phyloP scores from a whole-genome alignment of 1,139 yeast genomes.

The Candida sanyaensis region DNA sequence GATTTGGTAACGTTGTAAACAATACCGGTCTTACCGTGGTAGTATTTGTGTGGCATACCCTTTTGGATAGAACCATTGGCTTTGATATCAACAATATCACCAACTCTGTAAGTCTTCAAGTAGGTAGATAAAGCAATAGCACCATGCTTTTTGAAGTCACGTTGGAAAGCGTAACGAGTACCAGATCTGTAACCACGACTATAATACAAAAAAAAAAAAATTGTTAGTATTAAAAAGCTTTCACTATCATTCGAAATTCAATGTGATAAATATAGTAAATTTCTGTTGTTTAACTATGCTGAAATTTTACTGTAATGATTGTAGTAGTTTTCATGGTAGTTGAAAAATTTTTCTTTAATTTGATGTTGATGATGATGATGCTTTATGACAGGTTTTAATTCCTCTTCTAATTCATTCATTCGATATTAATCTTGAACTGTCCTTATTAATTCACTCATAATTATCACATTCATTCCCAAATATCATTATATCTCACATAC shows the following conservation, averaged over 20 bases:
- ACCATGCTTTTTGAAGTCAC: slow-evolving; percentile 99
- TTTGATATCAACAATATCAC: slow-evolving; percentile 99
- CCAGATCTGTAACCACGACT: slow-evolving; percentile 99
- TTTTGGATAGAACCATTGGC: slow-evolving; percentile 99
- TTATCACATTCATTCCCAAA: background rate
- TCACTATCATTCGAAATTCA: background rate
- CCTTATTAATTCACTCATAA: background rate
- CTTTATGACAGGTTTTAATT: background rate
- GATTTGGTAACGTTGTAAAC: slow-evolving; percentile 98
- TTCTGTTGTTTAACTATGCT: background rate
- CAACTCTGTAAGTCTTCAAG: slow-evolving; percentile 97
- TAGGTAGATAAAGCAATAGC: slow-evolving; percentile 91
- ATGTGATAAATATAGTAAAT: background rate
- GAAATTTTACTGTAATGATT: too few relatives aligned
- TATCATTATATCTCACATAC: slow-evolving; percentile 42
- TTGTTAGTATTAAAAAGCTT: slow-evolving; percentile 5
- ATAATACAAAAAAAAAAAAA: slow-evolving; percentile 13
- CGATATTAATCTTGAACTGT: background rate
- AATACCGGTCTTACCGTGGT: slow-evolving; percentile 99
- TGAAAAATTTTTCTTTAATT: background rate
- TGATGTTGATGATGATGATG: background rate
- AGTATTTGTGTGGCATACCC: slow-evolving; percentile 99
- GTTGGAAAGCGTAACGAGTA: slow-evolving; percentile 99
- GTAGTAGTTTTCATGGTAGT: background rate
- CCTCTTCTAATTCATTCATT: background rate